phyloP scores from a whole-genome alignment of 495 filamentous ascomycete species.

The Thermothielavioides terrestris region DNA sequence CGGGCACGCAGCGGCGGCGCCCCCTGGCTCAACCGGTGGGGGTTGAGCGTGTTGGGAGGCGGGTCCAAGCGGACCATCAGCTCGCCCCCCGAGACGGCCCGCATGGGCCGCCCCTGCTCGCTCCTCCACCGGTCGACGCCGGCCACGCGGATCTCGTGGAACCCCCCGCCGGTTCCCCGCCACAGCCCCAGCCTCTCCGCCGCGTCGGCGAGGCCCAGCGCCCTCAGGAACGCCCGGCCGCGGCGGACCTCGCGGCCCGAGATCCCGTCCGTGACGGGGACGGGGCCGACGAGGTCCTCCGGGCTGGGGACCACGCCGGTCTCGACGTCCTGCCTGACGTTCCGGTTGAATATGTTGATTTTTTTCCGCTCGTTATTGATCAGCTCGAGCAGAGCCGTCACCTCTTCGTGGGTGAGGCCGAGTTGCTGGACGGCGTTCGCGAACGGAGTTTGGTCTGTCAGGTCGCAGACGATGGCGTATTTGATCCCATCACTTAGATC shows the following conservation, averaged over 20 bases:
- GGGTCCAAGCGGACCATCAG: constrained; percentile 10
- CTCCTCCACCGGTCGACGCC: too few species aligned
- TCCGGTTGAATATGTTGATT: background rate
- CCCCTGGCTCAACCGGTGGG: background rate
- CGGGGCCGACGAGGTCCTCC: background rate
- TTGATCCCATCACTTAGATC: constrained; percentile 12
- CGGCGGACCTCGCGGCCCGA: constrained; percentile 2
- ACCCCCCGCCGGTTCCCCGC: background rate
- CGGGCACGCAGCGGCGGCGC: background rate
- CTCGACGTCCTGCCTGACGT: background rate
- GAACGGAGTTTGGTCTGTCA: constrained; percentile 7
- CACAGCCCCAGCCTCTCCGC: constrained; percentile 7
- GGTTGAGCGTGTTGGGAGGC: constrained; percentile 12
- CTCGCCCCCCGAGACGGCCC: constrained; percentile 1
- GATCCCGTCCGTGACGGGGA: constrained; percentile 7
- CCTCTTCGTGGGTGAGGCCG: constrained; percentile 3
- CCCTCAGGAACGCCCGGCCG: constrained; percentile 7
- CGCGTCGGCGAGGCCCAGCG: constrained; percentile 6
- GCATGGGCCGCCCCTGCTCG: background rate
- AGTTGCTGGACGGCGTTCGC: background rate
- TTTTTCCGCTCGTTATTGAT: constrained; percentile 4
- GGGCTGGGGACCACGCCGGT: background rate
- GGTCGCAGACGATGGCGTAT: constrained; percentile 12
- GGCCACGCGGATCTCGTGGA: constrained; percentile 5
- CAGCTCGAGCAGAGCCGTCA: background rate